Percentiles rank a stretch among this genome's conserved stretches.
These are phyloP conservation scores for Malbranchea cinnamomea DNA, from an alignment of 2,329 filamentous ascomycete genomes.

Conservation along the genomic window DNA sequence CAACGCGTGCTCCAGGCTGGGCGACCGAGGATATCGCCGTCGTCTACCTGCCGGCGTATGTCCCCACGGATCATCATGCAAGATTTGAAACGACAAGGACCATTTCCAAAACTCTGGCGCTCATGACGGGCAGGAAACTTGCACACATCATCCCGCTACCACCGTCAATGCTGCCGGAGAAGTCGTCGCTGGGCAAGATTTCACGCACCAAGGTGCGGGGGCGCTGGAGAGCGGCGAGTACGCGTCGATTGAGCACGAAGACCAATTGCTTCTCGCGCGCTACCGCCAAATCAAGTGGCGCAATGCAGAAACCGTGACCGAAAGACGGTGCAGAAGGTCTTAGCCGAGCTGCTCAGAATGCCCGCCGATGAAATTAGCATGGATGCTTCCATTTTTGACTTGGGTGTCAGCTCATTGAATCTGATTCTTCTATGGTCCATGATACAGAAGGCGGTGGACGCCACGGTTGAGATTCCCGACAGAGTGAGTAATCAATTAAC, in stretches of 20 bases:
- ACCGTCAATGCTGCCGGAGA: conserved; percentile 15
- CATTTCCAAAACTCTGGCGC: conserved; percentile 11
- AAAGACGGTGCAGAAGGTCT: background rate
- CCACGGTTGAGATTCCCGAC: background rate
- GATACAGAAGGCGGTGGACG: background rate
- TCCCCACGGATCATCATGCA: conserved; percentile 13
- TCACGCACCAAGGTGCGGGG: conserved; percentile 23
- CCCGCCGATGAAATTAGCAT: conserved; percentile 9
- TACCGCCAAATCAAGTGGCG: background rate
- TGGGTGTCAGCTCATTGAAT: conserved; percentile 15
- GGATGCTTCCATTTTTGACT: conserved; percentile 13
- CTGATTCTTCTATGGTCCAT: background rate
- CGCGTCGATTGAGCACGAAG: conserved; percentile 8
- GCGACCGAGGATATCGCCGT: conserved; percentile 28
- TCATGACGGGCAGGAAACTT: conserved; percentile 8
- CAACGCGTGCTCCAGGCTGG: conserved; percentile 13
- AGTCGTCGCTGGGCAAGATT: conserved; percentile 29
- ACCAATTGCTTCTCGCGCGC: conserved; percentile 2
- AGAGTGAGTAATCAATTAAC: background rate
- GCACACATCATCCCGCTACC: conserved; percentile 16
- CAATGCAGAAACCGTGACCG: background rate
- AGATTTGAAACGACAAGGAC: conserved; percentile 10
- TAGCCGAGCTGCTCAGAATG: conserved; percentile 4
- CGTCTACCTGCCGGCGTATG: conserved; percentile 23
- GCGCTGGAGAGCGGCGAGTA: conserved; percentile 18